Evolutionary conservation across 2,329 filamentous ascomycete species (phyloP), one percentile per base, ranked within the genome.

Genomic region (Aspergillus vadensis): DNA sequence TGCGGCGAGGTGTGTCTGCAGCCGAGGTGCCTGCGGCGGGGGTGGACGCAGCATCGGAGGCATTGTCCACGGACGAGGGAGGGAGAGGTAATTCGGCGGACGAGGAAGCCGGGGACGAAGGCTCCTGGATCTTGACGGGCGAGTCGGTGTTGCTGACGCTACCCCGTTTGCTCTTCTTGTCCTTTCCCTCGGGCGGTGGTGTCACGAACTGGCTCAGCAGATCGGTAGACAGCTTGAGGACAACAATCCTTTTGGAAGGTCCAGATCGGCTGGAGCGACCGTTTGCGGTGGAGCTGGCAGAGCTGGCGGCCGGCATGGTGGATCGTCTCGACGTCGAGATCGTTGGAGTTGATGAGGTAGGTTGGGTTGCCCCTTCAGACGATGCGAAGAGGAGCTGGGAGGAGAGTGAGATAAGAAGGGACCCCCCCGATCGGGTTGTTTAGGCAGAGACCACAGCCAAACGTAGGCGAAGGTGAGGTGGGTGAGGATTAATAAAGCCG

Each of bases 1-100:
- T 93, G 81, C 91, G 92, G 82, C 91, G 92, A 12, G 82, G 79
- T 6, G 82, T 86, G 44, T 72, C 74, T 50, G 65, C 71, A 59
- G 68, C 70, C 15, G 80, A 79, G 12, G 71, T 70, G 49, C 72
- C 74, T n/a, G 75, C 69, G 55, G 74, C 74, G n/a, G 76, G 72
- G 6, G 77, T 78, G 41, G 76, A 78, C 38, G 67, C 72, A 49
- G 71, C 70, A 63, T 79, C 77, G 30, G 77, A 79, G 19, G 70
- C 76, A 65, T 76, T 75, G 65, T 79, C 78, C 36, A 75, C 72
- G 6, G 77, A 78, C 5, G 76, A 74, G 12, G 72, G 67, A 43
- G 76, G 75, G 39, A 71, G 65, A 1, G 66, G 63, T n/a, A 70
- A 69, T 38, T 74, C 72, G 36, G 74, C 73, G 14, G 73, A 67